These are phyloP conservation scores for Eimeria mitis DNA, from an alignment of 169 alveolate genomes.

Conservation along the genomic window DNA sequence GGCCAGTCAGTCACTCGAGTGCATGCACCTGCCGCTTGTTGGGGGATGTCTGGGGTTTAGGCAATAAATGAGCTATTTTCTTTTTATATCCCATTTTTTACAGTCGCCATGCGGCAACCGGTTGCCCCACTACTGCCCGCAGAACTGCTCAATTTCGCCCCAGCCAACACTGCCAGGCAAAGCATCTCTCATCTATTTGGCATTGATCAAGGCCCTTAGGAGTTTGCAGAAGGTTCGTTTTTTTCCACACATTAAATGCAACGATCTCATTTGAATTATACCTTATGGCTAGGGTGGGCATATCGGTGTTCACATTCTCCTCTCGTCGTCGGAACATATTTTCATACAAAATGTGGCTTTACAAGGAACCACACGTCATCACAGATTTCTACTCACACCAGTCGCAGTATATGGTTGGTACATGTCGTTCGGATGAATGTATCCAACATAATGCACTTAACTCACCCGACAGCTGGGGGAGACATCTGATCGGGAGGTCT, in stretches of 20 bases:
- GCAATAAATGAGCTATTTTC: not conserved
- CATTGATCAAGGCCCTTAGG: not conserved
- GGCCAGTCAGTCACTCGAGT: slow-evolving; percentile 55
- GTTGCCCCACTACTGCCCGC: slow-evolving; percentile 33
- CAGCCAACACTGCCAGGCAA: slow-evolving; percentile 26
- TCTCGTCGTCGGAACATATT: not conserved
- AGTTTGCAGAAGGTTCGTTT: slow-evolving; percentile 19
- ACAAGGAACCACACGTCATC: not conserved
- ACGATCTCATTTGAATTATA: not conserved
- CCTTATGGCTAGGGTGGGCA: not conserved
- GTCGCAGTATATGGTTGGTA: not conserved
- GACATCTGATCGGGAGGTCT: not conserved
- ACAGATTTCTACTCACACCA: not conserved
- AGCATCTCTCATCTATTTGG: slow-evolving; percentile 39
- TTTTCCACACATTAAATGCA: not conserved
- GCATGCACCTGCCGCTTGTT: slow-evolving; percentile 43
- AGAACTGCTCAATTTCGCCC: slow-evolving; percentile 18
- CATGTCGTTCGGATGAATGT: not conserved
- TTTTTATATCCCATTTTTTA: not conserved
- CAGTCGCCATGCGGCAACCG: slow-evolving; percentile 53
- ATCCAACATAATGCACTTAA: not conserved
- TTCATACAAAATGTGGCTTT: not conserved
- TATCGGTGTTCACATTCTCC: not conserved
- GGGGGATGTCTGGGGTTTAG: slow-evolving; percentile 7
- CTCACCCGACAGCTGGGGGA: not conserved